Percentiles rank a stretch among this genome's conserved stretches.
phyloP scores from a whole-genome alignment of 2,329 filamentous ascomycete species.

The Exophiala spinifera region DNA sequence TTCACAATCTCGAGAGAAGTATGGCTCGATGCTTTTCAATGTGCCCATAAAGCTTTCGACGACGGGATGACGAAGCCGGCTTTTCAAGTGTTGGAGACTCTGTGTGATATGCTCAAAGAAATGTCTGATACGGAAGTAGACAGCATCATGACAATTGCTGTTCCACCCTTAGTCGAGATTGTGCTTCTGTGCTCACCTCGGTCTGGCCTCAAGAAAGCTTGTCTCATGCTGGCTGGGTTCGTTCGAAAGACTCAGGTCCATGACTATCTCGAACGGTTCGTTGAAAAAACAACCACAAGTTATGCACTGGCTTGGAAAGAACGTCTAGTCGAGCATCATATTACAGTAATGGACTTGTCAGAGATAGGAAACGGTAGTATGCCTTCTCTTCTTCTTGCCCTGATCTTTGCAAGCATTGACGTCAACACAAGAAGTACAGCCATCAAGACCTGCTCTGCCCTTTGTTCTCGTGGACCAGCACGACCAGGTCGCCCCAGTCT shows the following conservation, averaged over 20 bases:
- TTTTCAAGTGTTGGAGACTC: slow-evolving; percentile 43
- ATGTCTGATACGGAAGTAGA: slow-evolving; percentile 28
- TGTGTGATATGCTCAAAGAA: slow-evolving; percentile 32
- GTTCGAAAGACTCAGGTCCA: slow-evolving; percentile 18
- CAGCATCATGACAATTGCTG: slow-evolving; percentile 12
- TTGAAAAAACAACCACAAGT: slow-evolving; percentile 4
- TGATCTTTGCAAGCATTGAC: slow-evolving; percentile 25
- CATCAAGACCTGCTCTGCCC: slow-evolving; percentile 25
- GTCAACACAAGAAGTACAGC: slow-evolving; percentile 27
- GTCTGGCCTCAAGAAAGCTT: slow-evolving; percentile 26
- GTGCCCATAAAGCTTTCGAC: slow-evolving; percentile 41
- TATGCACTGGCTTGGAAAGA: slow-evolving; percentile 10
- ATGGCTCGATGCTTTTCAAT: slow-evolving; percentile 42
- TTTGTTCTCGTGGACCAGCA: slow-evolving; percentile 13
- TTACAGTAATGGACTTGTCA: slow-evolving; percentile 7
- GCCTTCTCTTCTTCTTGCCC: slow-evolving; percentile 17
- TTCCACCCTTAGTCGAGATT: slow-evolving; percentile 18
- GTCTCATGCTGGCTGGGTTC: slow-evolving; percentile 24
- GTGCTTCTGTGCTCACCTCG: slow-evolving; percentile 22
- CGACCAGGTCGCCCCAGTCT: not conserved
- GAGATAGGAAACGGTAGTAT: slow-evolving; percentile 9
- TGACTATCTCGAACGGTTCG: slow-evolving; percentile 11
- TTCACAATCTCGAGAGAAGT: slow-evolving; percentile 36
- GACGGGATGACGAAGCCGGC: slow-evolving; percentile 45
- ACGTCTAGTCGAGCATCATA: slow-evolving; percentile 12